Base-by-base conservation (phyloP, 352 stramenopile genomes). In the Pythium phragmitis region DNA sequence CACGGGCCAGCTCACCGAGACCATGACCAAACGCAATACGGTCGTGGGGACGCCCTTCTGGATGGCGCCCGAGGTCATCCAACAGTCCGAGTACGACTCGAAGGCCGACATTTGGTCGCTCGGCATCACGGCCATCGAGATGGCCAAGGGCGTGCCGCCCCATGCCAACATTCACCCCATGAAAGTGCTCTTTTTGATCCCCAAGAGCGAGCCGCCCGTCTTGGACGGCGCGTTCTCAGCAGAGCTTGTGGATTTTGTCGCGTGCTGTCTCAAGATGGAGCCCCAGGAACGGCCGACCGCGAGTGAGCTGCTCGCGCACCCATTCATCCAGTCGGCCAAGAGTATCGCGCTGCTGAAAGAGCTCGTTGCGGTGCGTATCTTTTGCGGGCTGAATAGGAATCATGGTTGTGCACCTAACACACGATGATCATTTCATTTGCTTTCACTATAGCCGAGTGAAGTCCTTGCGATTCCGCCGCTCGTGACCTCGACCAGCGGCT, bases 131-230 rank as follows among this genome's bases (percentile, higher is more conserved):
- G 89, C 89, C 23, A 91, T 97, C 55, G 90, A 97, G 56, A 74
- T 97, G 74, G 89, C 90, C 8, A 85, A 96, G 37, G 89, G 89
- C 8, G 80, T 87, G 49, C 88, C 90, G 14, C 90, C 90, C 92
- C 94, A 99, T 58, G 77, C 86, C 50, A 84, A 92, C 63, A 88
- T 99, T 43, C 96, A 99, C 74, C 98, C 97, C 7, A 98, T 99
- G 82, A 91, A 98, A 71, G 98, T 98, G 54, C 94, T 99, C 60
- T 99, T 99, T 74, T 89, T 99, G 66, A 99, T 99, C 72, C 96
- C 97, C 7, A 96, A 93, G 43, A 97, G 96, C 73, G 88, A 96
- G 8, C 88, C 93, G 42, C 90, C 95, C 3, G 79, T 70, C 36
- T 78, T 98, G 8, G 82, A 94, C 47, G 85, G 74, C 37, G 76